phyloP scores from a whole-genome alignment of 768 basidiomycete genomes.

The Rickenella mellea region DNA sequence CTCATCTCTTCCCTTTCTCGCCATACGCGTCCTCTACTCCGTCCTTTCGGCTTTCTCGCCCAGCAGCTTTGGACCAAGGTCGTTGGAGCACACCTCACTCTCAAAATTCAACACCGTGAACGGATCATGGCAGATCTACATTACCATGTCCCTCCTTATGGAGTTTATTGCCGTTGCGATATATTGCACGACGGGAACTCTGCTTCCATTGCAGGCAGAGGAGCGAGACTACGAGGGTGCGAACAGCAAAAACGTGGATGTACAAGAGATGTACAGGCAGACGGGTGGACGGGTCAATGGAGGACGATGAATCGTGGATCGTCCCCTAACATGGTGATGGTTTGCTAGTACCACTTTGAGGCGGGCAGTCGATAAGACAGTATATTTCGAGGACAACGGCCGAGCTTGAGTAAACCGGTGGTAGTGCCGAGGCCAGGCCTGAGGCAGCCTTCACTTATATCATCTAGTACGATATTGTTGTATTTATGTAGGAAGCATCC shows the following conservation, averaged over 20 bases:
- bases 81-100: constrained; percentile 18
- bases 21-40: constrained; percentile 46
- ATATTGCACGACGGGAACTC: constrained; percentile 24
- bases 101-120: constrained; percentile 47
- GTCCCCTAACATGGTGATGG: too few species aligned
- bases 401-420: too few species aligned
- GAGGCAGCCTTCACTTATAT: too few species aligned
- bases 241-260: background rate
- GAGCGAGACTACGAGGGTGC: constrained; percentile 1
- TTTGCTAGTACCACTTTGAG: too few species aligned
- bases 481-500: too few species aligned
- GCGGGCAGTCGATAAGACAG: too few species aligned
- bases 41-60: constrained; percentile 52
- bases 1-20: constrained; percentile 49
- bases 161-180: constrained; percentile 43
- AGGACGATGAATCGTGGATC: too few species aligned
- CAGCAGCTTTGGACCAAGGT: constrained; percentile 8
- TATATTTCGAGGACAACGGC: too few species aligned
- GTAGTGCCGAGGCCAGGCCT: too few species aligned
- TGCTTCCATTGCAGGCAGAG: constrained; percentile 11
- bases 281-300: too few species aligned
- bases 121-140: constrained; percentile 49
- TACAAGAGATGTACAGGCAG: too few species aligned
- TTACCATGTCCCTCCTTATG: constrained; percentile 50
- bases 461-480: too few species aligned